phyloP scores from a whole-genome alignment of 306 rosid species.

The Nissolia schottii region DNA sequence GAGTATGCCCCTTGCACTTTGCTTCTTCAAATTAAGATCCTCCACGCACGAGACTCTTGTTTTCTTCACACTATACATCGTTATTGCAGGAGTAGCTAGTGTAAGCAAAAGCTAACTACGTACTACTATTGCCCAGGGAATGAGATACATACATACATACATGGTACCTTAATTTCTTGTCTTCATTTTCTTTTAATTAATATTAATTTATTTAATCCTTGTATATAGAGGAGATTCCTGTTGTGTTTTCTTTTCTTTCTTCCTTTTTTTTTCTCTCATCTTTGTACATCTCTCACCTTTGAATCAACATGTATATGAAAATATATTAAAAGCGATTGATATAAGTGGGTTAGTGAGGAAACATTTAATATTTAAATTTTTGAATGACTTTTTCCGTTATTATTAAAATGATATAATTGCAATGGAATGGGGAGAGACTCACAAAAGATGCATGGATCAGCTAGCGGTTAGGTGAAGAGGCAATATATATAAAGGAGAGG shows the following conservation, averaged over 20 bases:
- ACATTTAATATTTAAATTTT: too few species aligned
- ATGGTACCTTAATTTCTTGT: background rate
- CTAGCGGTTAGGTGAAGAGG: constrained; percentile 51
- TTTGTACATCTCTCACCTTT: background rate
- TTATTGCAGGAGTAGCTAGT: constrained; percentile 37
- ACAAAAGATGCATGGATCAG: background rate
- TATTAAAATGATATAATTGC: background rate
- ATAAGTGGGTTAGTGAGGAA: too few species aligned
- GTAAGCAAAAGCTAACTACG: background rate
- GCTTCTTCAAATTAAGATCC: constrained; percentile 33
- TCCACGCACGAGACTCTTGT: background rate
- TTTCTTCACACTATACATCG: constrained; percentile 13
- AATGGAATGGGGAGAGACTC: constrained; percentile 2
- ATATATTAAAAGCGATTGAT: too few species aligned
- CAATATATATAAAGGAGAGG: constrained; percentile 61
- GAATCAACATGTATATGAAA: too few species aligned
- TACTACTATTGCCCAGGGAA: constrained; percentile 26
- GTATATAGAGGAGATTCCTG: constrained; percentile 59
- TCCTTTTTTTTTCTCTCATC: constrained; percentile 17
- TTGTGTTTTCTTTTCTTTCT: constrained; percentile 43
- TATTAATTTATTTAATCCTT: constrained; percentile 31
- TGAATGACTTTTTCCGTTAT: background rate
- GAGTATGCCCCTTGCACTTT: constrained; percentile 57
- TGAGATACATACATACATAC: background rate
- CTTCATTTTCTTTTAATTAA: background rate